Conservation (phyloP, 106 monocot species). For the Hemerocallis citrina region DNA sequence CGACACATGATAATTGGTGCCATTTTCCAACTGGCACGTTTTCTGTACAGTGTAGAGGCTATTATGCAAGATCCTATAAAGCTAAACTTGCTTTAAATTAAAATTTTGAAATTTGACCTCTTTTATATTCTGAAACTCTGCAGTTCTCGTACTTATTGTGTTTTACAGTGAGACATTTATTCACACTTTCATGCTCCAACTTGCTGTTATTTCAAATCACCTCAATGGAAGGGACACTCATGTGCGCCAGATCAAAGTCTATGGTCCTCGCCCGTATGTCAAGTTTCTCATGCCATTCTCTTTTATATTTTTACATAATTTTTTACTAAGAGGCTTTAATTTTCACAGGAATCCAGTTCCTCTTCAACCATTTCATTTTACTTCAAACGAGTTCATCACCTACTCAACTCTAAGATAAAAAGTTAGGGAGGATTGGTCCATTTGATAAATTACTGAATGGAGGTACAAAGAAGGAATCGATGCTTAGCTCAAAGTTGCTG, state of each 20-base stretch:
- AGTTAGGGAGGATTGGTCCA: no score
- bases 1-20: neutral
- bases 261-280: constrained; percentile 82
- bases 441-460: no score
- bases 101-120: neutral
- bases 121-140: no score
- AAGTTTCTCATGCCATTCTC: constrained; percentile 1
- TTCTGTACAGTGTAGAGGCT: neutral
- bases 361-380: constrained; percentile 92
- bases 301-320: neutral
- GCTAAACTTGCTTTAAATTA: neutral
- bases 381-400: constrained; percentile 65
- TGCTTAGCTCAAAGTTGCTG: no score
- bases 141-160: neutral
- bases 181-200: constrained; percentile 97
- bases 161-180: constrained; percentile 74
- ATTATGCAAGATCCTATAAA: neutral
- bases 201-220: constrained; percentile 82
- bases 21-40: neutral
- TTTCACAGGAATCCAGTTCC: constrained; percentile 89
- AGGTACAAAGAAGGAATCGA: no score
- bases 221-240: constrained; percentile 97
- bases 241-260: constrained; percentile 93
- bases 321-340: neutral
- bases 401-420: constrained; percentile 68